Conservation (phyloP, 2,329 filamentous ascomycete species). For the Capronia epimyces region DNA sequence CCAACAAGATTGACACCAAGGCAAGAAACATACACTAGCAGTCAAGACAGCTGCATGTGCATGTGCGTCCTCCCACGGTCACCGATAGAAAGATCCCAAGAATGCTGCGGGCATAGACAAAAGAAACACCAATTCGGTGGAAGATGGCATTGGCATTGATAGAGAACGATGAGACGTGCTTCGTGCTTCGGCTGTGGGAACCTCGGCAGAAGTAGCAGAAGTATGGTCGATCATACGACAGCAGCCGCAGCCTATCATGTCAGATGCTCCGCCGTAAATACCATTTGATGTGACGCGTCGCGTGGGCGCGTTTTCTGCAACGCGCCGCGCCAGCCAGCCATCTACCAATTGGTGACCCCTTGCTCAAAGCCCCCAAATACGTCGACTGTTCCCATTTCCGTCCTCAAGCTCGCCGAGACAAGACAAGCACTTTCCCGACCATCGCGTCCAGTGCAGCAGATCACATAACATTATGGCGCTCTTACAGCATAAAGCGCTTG, state of each 20-base stretch:
- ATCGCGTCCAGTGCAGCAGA: conserved; percentile 21
- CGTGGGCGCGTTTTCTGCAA: conserved; percentile 4
- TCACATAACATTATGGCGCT: conserved; percentile 90
- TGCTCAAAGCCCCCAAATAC: not conserved
- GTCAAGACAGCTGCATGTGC: too few species aligned
- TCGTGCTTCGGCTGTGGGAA: not conserved
- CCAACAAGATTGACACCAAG: too few species aligned
- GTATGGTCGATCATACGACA: not conserved
- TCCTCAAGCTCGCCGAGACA: not conserved
- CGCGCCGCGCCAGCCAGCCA: not conserved
- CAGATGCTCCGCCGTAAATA: not conserved
- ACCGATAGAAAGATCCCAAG: too few species aligned
- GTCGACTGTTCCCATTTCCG: not conserved
- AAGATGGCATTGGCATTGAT: too few species aligned
- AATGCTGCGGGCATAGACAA: too few species aligned
- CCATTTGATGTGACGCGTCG: not conserved
- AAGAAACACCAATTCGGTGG: too few species aligned
- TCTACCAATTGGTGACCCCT: not conserved
- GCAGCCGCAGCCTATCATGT: not conserved
- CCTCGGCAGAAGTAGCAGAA: not conserved
- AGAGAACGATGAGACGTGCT: too few species aligned
- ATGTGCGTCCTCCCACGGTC: too few species aligned
- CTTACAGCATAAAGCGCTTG: conserved; percentile 67
- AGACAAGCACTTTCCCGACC: not conserved
- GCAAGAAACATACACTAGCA: too few species aligned